Conservation (phyloP, 1,139 yeast species). For the Arxiozyma bovina region DNA sequence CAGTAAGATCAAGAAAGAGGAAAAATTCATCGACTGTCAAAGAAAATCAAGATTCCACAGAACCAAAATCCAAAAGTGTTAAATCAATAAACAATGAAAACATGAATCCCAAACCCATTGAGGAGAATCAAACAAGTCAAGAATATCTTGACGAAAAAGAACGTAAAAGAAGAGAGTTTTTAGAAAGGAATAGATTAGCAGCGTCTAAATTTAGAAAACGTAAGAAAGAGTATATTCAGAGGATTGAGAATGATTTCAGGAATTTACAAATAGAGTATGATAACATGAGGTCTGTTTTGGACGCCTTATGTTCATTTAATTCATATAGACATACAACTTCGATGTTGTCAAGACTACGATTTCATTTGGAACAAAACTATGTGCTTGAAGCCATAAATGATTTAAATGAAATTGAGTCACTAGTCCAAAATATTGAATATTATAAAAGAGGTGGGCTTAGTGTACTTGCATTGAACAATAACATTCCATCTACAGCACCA, state of each 20-base stretch:
- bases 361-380: not conserved
- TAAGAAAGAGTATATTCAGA: constrained; percentile 79
- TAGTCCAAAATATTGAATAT: not conserved
- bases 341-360: not conserved
- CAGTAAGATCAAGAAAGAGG: not conserved
- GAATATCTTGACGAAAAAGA: constrained; percentile 35
- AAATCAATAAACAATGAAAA: not conserved
- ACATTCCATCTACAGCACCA: not conserved
- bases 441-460: constrained; percentile 10
- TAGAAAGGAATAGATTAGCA: constrained; percentile 89
- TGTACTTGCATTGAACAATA: constrained; percentile 4
- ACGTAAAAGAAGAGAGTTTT: constrained; percentile 70
- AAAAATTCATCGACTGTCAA: not conserved
- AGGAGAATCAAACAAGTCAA: not conserved
- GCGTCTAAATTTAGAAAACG: constrained; percentile 94
- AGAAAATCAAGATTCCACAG: not conserved
- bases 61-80: not conserved
- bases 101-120: not conserved
- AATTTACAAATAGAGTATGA: constrained; percentile 67
- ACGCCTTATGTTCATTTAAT: constrained; percentile 2
- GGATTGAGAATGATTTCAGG: constrained; percentile 68
- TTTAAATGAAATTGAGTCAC: constrained; percentile 5
- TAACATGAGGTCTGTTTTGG: constrained; percentile 38
- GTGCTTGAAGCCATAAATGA: constrained; percentile 3
- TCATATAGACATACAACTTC: not conserved